Percentiles rank a stretch among this genome's conserved stretches.
Conservation (phyloP, 2,329 filamentous ascomycete genomes). For the Penicillium thymicola region DNA sequence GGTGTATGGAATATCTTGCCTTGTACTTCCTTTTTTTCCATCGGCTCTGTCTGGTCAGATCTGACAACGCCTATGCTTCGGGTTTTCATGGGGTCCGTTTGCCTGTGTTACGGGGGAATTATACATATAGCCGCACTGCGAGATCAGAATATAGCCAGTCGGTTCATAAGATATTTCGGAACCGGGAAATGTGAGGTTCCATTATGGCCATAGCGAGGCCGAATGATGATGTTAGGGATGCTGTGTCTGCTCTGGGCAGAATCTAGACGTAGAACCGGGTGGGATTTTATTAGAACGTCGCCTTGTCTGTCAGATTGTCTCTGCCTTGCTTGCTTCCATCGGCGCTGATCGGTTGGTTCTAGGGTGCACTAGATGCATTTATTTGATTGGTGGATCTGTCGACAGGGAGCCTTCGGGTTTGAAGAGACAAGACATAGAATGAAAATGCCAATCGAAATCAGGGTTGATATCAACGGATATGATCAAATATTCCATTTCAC, state of each 20-base stretch:
- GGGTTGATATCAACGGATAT: neutral
- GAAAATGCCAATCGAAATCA: neutral
- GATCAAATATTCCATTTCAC: neutral
- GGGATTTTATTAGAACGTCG: neutral
- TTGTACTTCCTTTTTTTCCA: neutral
- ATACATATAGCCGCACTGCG: neutral
- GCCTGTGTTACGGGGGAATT: neutral
- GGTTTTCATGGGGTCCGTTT: neutral
- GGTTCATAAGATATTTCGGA: neutral
- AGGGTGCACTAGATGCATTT: neutral
- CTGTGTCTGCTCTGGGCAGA: neutral
- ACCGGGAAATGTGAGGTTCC: neutral
- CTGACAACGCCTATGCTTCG: conserved; percentile 3
- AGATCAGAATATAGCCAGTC: neutral
- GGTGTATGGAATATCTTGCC: neutral
- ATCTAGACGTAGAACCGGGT: neutral
- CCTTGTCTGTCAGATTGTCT: neutral
- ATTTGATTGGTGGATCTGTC: neutral
- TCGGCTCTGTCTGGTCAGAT: neutral
- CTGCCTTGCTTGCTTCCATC: neutral
- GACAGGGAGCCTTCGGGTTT: neutral
- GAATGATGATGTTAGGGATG: neutral
- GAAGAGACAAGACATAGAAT: neutral
- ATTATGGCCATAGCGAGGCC: neutral
- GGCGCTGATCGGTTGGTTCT: neutral